Evolutionary conservation across 106 monocot species (phyloP), one percentile per base, ranked within the genome.

Genomic region (Phalaenopsis aphrodite): DNA sequence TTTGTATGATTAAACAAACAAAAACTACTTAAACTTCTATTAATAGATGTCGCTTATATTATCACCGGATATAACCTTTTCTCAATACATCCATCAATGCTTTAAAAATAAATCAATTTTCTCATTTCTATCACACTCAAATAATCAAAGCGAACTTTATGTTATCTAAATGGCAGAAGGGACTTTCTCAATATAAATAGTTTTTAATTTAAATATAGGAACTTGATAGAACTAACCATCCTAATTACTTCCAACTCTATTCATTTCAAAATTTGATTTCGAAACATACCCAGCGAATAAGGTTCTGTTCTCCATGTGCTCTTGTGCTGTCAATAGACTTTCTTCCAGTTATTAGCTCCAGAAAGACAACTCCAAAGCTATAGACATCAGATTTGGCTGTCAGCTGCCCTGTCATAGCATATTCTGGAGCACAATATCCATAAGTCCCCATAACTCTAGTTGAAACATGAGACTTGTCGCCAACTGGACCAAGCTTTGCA

Each of bases 361-460:
- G 41, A 8, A 94, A 78, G 55, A 94, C 93, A 55, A 94, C 93
- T 19, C 93, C 93, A 81, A 94, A 91, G 77, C 93, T 94, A 79
- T 94, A 94, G 3, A 94, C 87, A 78, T 94, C 93, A 42, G 93
- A 93, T 73, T 91, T 93, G 18, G 86, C 85, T 9, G 93, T 93
- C 9, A 93, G 75, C 37, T 91, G 88, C 78, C 93, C 93, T 0
- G 93, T 93, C 91, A 93, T 89, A 18, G 89, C 90, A 86, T 93
- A 93, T 80, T 93, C 93, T 4, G 91, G 93, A 48, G 93, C 93
- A 83, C 91, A 93, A 80, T 93, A 93, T 57, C 93, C 93, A 79
- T 91, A 89, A 9, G 93, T 93, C 74, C 93, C 93, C 93, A 93
- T 91, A 49, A 93, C 91, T 71, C 93, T 81, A 46, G 93, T 93